These are phyloP conservation scores for Debaryomyces sp. DNA, from an alignment of 1,139 yeast species.

Conservation along the genomic window DNA sequence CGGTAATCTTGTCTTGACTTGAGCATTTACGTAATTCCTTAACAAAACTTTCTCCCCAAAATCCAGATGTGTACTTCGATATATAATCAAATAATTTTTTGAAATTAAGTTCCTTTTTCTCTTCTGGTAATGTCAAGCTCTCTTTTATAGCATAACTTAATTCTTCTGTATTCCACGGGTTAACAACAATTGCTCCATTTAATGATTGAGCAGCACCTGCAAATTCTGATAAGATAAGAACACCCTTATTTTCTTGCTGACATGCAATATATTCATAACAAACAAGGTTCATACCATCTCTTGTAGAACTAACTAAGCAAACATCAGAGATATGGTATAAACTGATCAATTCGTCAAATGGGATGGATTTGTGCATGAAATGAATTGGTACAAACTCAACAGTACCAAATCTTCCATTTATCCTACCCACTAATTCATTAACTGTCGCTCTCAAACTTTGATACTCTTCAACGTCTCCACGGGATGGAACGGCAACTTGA, in stretches of 20 bases:
- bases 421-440: slow-evolving; percentile 93
- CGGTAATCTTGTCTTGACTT: slow-evolving; percentile 11
- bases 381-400: slow-evolving; percentile 98
- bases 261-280: slow-evolving; percentile 96
- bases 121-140: slow-evolving; percentile 81
- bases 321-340: slow-evolving; percentile 86
- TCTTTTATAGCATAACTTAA: slow-evolving; percentile 84
- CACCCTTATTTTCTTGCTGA: slow-evolving; percentile 85
- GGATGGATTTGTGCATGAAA: slow-evolving; percentile 89
- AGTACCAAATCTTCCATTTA: slow-evolving; percentile 95
- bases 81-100: slow-evolving; percentile 83
- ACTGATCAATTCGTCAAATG: slow-evolving; percentile 88
- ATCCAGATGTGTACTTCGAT: slow-evolving; percentile 89
- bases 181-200: slow-evolving; percentile 90
- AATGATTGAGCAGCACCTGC: slow-evolving; percentile 99
- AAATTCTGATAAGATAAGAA: slow-evolving; percentile 85
- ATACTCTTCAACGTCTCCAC: slow-evolving; percentile 98
- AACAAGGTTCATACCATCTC: slow-evolving; percentile 98
- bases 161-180: slow-evolving; percentile 99
- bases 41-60: slow-evolving; percentile 97
- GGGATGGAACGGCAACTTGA: slow-evolving; percentile 96
- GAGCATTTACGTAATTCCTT: slow-evolving; percentile 66
- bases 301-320: slow-evolving; percentile 88
- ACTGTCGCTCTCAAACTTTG: slow-evolving; percentile 92
- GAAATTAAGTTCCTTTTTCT: slow-evolving; percentile 76